Evolutionary conservation across 73 alveolate genomes (phyloP), one percentile per base, ranked within the genome.

Genomic region (Uronychia setigera): DNA sequence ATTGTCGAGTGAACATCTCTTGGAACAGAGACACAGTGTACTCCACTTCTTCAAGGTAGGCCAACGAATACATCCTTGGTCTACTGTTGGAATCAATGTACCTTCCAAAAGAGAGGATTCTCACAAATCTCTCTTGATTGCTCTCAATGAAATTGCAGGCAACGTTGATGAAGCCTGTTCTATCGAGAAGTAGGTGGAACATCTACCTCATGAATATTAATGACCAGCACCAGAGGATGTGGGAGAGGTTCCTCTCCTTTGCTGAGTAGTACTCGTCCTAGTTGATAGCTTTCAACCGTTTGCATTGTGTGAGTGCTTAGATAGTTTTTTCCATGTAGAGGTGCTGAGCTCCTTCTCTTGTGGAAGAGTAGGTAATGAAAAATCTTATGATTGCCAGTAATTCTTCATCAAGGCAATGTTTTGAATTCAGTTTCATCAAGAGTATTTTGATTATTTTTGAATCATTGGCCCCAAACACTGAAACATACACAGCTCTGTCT

Each of bases 211-310:
- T 19, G n/a, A 46, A 19, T 5, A 46, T 19, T 5, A 46, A 19
- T 5, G n/a, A 11, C 67, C 67, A 46, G 67, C 67, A 46, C 67
- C 67, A 46, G 67, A 46, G 67, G 67, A 46, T 46, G 67, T 46
- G 67, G 67, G 67, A 46, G 19, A 46, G 5, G 5, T 5, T 11
- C 67, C 67, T 46, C 67, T 46, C 67, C 5, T 46, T 5, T 5
- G 5, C 19, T 19, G 5, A 5, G 67, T 46, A 46, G 67, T 11
- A 46, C 19, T 46, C 67, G 67, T 5, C 5, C 19, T 46, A 19
- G 67, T 46, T 46, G 19, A 46, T 19, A 11, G n/a, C n/a, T 46
- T 46, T 46, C n/a, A 46, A 19, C n/a, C 67, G 67, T 46, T 46
- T 5, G 67, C 19, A 11, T 19, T 46, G 67, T 5, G 67, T 19